These are phyloP conservation scores for Pseudogymnoascus verrucosus DNA, from an alignment of 2,329 filamentous ascomycete species.

Conservation along the genomic window DNA sequence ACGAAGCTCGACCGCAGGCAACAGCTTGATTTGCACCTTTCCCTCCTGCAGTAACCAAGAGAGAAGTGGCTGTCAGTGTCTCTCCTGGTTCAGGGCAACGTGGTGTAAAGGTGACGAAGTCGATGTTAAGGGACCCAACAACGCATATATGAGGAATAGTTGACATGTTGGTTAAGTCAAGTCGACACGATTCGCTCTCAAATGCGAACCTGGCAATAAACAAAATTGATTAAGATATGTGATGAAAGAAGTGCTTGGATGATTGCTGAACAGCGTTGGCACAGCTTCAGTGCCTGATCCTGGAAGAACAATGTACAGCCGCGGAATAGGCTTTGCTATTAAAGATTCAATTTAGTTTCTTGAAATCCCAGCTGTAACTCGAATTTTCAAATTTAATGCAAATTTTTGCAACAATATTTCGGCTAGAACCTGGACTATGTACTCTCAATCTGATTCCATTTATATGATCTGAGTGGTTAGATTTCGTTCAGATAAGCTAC, in stretches of 20 bases:
- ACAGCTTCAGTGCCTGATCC: neutral
- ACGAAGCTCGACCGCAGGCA: constrained; percentile 12
- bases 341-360: neutral
- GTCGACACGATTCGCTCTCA: neutral
- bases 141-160: constrained; percentile 45
- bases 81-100: constrained; percentile 12
- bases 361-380: neutral
- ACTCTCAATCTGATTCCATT: neutral
- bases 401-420: neutral
- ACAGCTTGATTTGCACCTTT: constrained; percentile 14
- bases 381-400: neutral
- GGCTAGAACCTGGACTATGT: neutral
- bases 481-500: neutral
- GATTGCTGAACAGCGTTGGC: neutral
- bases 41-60: constrained; percentile 11
- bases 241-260: neutral
- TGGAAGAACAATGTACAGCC: neutral
- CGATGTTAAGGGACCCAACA: constrained; percentile 14
- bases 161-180: constrained; percentile 16
- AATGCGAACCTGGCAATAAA: neutral
- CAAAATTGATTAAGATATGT: neutral
- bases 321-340: neutral
- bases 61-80: constrained; percentile 13
- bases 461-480: neutral
- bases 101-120: constrained; percentile 12